Percentiles rank a stretch among this genome's conserved stretches.
These are phyloP conservation scores for Solanum virginianum DNA, from an alignment of 257 asterid species.

Conservation along the genomic window DNA sequence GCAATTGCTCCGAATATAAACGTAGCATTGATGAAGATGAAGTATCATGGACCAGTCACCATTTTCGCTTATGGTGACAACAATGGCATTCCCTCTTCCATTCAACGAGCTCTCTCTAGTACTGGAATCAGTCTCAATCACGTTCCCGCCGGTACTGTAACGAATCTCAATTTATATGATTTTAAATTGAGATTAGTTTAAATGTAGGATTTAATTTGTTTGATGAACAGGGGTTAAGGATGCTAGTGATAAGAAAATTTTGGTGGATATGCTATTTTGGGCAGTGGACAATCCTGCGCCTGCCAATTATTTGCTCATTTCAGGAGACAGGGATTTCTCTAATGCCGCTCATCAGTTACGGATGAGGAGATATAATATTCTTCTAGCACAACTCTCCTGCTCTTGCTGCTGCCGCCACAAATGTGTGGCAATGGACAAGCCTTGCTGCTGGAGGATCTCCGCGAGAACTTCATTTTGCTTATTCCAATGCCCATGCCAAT, in stretches of 20 bases:
- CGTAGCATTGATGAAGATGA: slow-evolving; percentile 6
- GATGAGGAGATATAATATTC: slow-evolving; percentile 29
- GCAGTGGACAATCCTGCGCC: slow-evolving; percentile 63
- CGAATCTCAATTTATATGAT: not conserved
- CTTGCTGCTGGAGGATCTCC: slow-evolving; percentile 25
- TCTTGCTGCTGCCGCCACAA: slow-evolving; percentile 40
- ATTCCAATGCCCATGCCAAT: not conserved
- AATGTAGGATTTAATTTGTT: not conserved
- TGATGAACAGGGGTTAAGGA: slow-evolving; percentile 29
- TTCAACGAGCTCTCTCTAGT: slow-evolving; percentile 48
- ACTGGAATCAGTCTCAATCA: slow-evolving; percentile 71
- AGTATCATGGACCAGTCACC: slow-evolving; percentile 70
- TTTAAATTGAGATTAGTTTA: not conserved
- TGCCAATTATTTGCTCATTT: slow-evolving; percentile 41
- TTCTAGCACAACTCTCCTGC: slow-evolving; percentile 43
- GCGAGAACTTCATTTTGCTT: not conserved
- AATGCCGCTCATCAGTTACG: slow-evolving; percentile 45
- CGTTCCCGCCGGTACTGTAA: slow-evolving; percentile 58
- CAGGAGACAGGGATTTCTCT: slow-evolving; percentile 46
- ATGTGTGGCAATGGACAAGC: slow-evolving; percentile 42
- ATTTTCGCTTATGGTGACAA: slow-evolving; percentile 77
- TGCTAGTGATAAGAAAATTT: slow-evolving; percentile 38
- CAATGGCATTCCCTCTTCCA: slow-evolving; percentile 25
- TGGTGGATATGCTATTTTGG: slow-evolving; percentile 51
- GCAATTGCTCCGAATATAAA: not conserved